A percentile compares a stretch with the other conserved stretches of the same genome.
Evolutionary conservation across 1,284 basidiomycete species (phyloP).

Genomic region (Cutaneotrichosporon sp.): DNA sequence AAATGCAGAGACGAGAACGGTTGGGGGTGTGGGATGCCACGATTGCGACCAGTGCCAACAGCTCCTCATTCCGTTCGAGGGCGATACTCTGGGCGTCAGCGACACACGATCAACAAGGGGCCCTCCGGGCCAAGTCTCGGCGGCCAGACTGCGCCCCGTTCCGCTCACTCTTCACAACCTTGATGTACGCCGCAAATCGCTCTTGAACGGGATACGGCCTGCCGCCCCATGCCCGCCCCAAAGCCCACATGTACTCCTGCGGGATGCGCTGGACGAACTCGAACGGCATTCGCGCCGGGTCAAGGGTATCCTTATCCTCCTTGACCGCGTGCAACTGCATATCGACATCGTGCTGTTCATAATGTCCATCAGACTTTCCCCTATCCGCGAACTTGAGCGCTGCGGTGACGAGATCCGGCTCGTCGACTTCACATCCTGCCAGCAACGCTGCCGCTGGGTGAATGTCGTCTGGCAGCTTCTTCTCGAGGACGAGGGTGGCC

Average conservation of each 20-base stretch:
- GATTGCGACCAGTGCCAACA: too few species aligned
- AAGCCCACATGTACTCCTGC: neutral
- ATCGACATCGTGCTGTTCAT: conserved; percentile 1
- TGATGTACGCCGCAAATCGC: conserved; percentile 1
- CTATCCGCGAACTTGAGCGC: neutral
- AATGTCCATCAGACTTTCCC: neutral
- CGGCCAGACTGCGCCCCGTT: too few species aligned
- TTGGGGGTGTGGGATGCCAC: too few species aligned
- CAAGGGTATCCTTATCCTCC: neutral
- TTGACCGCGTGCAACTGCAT: neutral
- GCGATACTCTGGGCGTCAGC: too few species aligned
- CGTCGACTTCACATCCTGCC: neutral
- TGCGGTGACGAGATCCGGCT: neutral
- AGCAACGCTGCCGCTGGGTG: neutral
- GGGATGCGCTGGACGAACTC: neutral
- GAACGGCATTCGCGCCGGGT: conserved; percentile 3
- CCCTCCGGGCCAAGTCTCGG: too few species aligned
- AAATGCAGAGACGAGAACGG: too few species aligned
- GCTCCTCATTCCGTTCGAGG: too few species aligned
- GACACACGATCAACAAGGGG: too few species aligned
- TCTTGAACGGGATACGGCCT: neutral
- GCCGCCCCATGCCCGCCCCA: neutral
- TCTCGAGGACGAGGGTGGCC: neutral
- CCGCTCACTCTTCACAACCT: conserved; percentile 1
- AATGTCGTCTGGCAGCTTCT: neutral